Evolutionary conservation across 768 basidiomycete species (phyloP).

Genomic region (Tylopilus cervinicoccineus): DNA sequence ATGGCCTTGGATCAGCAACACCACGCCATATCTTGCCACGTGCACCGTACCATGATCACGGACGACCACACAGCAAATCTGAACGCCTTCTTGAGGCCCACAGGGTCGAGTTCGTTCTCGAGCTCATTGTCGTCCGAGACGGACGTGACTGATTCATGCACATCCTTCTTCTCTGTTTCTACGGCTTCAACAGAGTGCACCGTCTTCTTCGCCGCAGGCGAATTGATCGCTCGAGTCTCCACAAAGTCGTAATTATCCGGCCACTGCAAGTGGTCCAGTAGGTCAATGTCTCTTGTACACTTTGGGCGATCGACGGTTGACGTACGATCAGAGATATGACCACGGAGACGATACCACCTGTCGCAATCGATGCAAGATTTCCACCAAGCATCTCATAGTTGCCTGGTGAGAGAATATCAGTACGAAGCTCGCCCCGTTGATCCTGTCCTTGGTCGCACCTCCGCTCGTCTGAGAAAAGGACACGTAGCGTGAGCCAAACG

Average conservation of each 20-base stretch:
- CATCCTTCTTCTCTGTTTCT: slow-evolving; percentile 37
- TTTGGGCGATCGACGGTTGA: not conserved
- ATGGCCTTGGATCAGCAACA: not conserved
- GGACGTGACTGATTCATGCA: slow-evolving; percentile 29
- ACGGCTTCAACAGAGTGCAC: slow-evolving; percentile 18
- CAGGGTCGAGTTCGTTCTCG: slow-evolving; percentile 62
- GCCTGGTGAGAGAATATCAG: slow-evolving; percentile 20
- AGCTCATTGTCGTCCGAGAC: slow-evolving; percentile 37
- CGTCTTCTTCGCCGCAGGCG: slow-evolving; percentile 18
- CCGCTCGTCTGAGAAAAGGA: slow-evolving; percentile 39
- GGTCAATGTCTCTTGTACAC: not conserved
- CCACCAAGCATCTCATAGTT: slow-evolving; percentile 81
- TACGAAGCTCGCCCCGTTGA: not conserved
- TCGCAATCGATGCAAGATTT: slow-evolving; percentile 80
- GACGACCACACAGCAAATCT: slow-evolving; percentile 77
- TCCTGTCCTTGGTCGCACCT: slow-evolving; percentile 39
- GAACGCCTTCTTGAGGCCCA: slow-evolving; percentile 68
- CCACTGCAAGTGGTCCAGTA: slow-evolving; percentile 39
- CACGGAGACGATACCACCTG: slow-evolving; percentile 75
- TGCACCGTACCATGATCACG: slow-evolving; percentile 49
- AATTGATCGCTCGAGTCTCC: slow-evolving; percentile 74
- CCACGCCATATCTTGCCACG: not conserved
- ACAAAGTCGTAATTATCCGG: slow-evolving; percentile 84
- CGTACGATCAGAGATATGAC: slow-evolving; percentile 60
- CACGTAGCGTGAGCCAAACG: not conserved